A percentile compares a stretch with the other conserved stretches of the same genome.
Evolutionary conservation across 208 protist genomes (phyloP).

Genomic region (Trypanosoma rangeli): DNA sequence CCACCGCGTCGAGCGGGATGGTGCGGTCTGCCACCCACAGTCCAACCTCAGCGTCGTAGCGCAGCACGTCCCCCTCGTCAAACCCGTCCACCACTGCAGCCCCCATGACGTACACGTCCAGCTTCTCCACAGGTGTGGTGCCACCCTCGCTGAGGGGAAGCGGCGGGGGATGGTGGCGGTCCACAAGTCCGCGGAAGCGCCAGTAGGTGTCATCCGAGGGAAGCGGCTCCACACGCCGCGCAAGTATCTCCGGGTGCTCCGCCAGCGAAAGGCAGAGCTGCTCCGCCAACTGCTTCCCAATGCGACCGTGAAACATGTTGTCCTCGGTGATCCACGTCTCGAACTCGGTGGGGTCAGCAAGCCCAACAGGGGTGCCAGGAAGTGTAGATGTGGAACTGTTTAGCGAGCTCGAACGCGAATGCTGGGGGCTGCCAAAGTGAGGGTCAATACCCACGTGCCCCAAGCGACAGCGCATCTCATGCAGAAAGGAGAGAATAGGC

Average conservation of each 20-base stretch:
- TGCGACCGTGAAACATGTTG: conserved; percentile 76
- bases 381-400: conserved; percentile 6
- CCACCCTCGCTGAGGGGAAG: conserved; percentile 29
- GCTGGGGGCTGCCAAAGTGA: conserved; percentile 15
- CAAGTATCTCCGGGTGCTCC: conserved; percentile 65
- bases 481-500: conserved; percentile 79
- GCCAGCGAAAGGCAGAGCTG: conserved; percentile 72
- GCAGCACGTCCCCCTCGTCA: conserved; percentile 80
- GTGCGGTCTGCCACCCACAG: conserved; percentile 68
- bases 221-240: conserved; percentile 49
- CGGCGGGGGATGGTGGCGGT: conserved; percentile 53
- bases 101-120: conserved; percentile 85
- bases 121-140: conserved; percentile 9
- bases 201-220: conserved; percentile 65
- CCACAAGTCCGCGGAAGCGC: conserved; percentile 78
- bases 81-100: conserved; percentile 73
- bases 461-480: conserved; percentile 86
- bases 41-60: conserved; percentile 43
- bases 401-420: conserved; percentile 15
- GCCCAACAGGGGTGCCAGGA: conserved; percentile 15
- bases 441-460: conserved; percentile 59
- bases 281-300: conserved; percentile 63
- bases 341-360: conserved; percentile 32
- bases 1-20: conserved; percentile 74
- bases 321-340: conserved; percentile 88